Percentiles rank a stretch among this genome's conserved stretches.
These are phyloP conservation scores for Akebia trifoliata DNA, from an alignment of 164 flowering plant genomes.

Conservation along the genomic window DNA sequence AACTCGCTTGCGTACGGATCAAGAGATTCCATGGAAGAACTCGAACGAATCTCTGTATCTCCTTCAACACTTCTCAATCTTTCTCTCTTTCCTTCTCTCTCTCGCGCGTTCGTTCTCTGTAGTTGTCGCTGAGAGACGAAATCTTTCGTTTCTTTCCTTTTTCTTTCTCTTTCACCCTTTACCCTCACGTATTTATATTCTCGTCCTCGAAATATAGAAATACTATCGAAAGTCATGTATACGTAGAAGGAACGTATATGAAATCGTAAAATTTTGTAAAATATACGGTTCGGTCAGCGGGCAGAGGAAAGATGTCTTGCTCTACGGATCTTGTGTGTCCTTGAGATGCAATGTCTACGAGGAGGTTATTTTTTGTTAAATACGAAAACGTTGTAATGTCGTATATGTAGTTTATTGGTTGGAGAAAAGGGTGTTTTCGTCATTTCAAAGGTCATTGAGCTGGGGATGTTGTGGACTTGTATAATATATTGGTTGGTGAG, in stretches of 20 bases:
- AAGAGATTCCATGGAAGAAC: constrained; percentile 18
- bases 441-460: too few species aligned
- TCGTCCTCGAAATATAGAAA: not conserved
- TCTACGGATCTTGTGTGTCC: not conserved
- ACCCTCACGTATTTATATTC: not conserved
- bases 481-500: too few species aligned
- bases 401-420: too few species aligned
- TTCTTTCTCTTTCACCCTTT: not conserved
- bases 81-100: constrained; percentile 9
- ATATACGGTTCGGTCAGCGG: constrained; percentile 4
- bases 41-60: not conserved
- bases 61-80: constrained; percentile 10
- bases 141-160: not conserved
- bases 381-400: too few species aligned
- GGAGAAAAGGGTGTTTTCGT: too few species aligned
- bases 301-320: not conserved
- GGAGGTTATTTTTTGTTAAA: too few species aligned
- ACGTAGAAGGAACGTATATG: not conserved
- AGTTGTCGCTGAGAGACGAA: constrained; percentile 1
- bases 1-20: constrained; percentile 21
- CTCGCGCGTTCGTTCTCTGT: not conserved
- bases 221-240: not conserved
- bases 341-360: not conserved
- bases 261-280: not conserved
- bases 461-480: too few species aligned